Evolutionary conservation across 2,329 filamentous ascomycete genomes (phyloP).

Genomic region (Boeremia exigua): DNA sequence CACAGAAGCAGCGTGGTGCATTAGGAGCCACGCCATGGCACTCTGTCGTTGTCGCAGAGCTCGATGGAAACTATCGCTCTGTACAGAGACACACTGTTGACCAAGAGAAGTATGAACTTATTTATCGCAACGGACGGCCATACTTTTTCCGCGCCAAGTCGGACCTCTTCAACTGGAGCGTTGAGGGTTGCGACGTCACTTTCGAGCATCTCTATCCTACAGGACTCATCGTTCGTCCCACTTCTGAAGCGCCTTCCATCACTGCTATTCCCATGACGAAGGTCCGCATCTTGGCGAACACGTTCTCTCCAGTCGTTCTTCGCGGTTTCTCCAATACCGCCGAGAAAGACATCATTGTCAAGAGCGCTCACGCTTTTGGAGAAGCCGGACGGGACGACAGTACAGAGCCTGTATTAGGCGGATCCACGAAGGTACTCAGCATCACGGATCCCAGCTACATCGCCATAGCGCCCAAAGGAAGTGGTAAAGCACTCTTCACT

Average conservation of each 20-base stretch:
- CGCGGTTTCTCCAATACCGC: constrained; percentile 59
- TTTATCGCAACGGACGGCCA: constrained; percentile 26
- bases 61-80: constrained; percentile 29
- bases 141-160: constrained; percentile 35
- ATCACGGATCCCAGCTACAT: constrained; percentile 54
- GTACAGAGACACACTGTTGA: constrained; percentile 27
- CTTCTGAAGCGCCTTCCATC: constrained; percentile 44
- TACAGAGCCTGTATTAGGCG: constrained; percentile 47
- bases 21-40: constrained; percentile 38
- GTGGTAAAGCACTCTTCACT: constrained; percentile 62
- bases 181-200: constrained; percentile 9
- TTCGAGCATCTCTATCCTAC: constrained; percentile 36
- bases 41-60: constrained; percentile 25
- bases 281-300: constrained; percentile 55
- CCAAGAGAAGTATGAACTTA: constrained; percentile 27
- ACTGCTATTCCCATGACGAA: constrained; percentile 54
- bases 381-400: constrained; percentile 54
- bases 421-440: constrained; percentile 46
- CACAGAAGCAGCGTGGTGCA: constrained; percentile 26
- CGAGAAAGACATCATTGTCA: constrained; percentile 54
- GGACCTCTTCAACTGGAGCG: constrained; percentile 22
- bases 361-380: constrained; percentile 57
- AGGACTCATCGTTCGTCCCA: constrained; percentile 27
- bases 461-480: constrained; percentile 56
- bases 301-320: constrained; percentile 61